Base-by-base conservation (phyloP, 768 basidiomycete species). In the Tulasnella sp. region DNA sequence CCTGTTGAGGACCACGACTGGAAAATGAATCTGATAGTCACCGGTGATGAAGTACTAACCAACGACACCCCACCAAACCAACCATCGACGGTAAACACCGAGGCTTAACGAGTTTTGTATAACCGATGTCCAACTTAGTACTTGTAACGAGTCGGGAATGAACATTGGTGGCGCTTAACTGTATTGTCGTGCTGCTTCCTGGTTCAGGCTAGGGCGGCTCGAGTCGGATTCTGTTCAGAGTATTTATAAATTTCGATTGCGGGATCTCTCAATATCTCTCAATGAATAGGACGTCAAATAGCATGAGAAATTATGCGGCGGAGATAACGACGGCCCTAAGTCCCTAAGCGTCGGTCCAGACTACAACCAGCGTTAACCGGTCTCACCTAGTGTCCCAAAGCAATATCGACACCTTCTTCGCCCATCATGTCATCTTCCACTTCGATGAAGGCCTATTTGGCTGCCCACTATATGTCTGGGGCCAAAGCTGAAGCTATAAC, bases 401-500 rank as follows among this genome's bases (percentile, higher is more conserved):
- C 49, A 52, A 17, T 5, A 19, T 22, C 49, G 4, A 52, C 6
- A n/a, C 49, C 7, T n/a, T 52, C 17, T 22, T 52, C 14, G 19
- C 19, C 49, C 49, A n/a, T 15, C 19, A 52, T 52, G 49, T 52
- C 49, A 9, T 52, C 49, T 15, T 19, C 14, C 17, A 17, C 73
- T 11, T 77, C 79, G 4, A 87, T 96, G 85, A 91, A 94, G 82
- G 86, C 93, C 31, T 96, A 96, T 82, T 87, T 96, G 22, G 94
- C 94, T 0, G 88, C 91, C 79, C 94, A 93, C 78, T 99, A 99
- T 85, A 97, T 98, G 96, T 91, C 95, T 6, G 97, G 97, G 0
- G 90, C 94, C 0, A 99, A 98, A 81, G 95, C 96, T 1, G 97
- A 98, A 79, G 96, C 94, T 7, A 99, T 99, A 78, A 86, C 98